Conservation (phyloP, 768 basidiomycete genomes). For the Chiua virens region DNA sequence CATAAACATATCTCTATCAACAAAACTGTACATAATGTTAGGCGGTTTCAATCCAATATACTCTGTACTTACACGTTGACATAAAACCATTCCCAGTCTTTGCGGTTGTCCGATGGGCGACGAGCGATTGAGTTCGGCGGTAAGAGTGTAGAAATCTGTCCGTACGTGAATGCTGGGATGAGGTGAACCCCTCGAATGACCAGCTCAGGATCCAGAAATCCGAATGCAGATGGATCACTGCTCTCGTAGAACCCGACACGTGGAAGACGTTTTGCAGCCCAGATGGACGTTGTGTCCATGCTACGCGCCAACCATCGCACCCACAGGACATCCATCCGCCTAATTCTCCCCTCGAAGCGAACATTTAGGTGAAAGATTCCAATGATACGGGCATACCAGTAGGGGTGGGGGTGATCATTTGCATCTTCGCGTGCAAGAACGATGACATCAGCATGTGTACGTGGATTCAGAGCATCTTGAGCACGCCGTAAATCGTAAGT, state of each 20-base stretch:
- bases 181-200: slow-evolving; percentile 42
- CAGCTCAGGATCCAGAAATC: slow-evolving; percentile 43
- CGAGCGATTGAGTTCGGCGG: slow-evolving; percentile 3
- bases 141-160: slow-evolving; percentile 11
- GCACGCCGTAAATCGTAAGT: too few relatives aligned
- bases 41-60: too few relatives aligned
- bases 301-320: too few relatives aligned
- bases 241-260: slow-evolving; percentile 37
- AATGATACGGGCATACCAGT: too few relatives aligned
- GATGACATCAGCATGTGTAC: too few relatives aligned
- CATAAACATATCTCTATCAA: slow-evolving; percentile 1
- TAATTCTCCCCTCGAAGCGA: too few relatives aligned
- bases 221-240: slow-evolving; percentile 35
- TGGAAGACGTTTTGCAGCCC: background rate
- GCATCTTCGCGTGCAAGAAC: too few relatives aligned
- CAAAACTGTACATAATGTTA: background rate
- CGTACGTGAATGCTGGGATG: slow-evolving; percentile 41
- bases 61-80: background rate
- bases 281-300: too few relatives aligned
- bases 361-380: too few relatives aligned
- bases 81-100: slow-evolving; percentile 30
- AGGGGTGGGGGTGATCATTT: too few relatives aligned
- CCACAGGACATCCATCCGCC: too few relatives aligned
- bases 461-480: too few relatives aligned
- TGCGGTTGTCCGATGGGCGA: slow-evolving; percentile 10